Conservation (phyloP, 306 rosid genomes). For the Mucuna pruriens region DNA sequence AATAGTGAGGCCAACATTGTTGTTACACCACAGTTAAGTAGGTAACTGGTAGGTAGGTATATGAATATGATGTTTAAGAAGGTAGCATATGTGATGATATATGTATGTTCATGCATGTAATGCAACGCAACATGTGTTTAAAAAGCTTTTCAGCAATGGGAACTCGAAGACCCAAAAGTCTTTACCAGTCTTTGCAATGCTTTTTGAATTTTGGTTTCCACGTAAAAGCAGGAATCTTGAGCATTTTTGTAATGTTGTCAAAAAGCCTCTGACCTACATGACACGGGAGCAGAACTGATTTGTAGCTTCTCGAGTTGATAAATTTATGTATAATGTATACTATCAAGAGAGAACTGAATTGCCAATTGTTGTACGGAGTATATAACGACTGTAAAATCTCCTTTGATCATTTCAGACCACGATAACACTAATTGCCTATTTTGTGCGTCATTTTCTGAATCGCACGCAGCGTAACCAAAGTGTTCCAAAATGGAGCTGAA, state of each 20-base stretch:
- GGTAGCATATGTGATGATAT: not conserved
- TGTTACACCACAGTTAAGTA: constrained; percentile 51
- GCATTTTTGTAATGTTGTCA: constrained; percentile 5
- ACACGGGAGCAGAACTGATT: constrained; percentile 30
- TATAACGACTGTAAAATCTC: constrained; percentile 1
- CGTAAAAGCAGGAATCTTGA: constrained; percentile 30
- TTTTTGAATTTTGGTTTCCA: constrained; percentile 40
- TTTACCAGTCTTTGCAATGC: constrained; percentile 40
- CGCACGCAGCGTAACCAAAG: too few relatives aligned
- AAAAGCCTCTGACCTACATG: constrained; percentile 32
- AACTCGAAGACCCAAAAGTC: constrained; percentile 44
- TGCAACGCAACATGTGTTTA: not conserved
- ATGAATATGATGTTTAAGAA: constrained; percentile 14
- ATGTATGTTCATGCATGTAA: constrained; percentile 21
- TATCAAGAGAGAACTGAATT: constrained; percentile 13
- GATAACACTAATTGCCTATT: not conserved
- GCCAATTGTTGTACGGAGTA: constrained; percentile 3
- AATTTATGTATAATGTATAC: not conserved
- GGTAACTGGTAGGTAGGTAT: constrained; percentile 39
- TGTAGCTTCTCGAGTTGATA: constrained; percentile 26
- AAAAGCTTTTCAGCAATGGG: constrained; percentile 36
- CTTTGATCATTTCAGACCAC: not conserved
- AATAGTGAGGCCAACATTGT: constrained; percentile 47
- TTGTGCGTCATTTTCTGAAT: not conserved
- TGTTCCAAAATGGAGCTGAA: too few relatives aligned